Percentiles rank a stretch among this genome's conserved stretches.
Evolutionary conservation across 139 green algal genomes (phyloP).

Genomic region (Auxenochlorella pyrenoidosa): DNA sequence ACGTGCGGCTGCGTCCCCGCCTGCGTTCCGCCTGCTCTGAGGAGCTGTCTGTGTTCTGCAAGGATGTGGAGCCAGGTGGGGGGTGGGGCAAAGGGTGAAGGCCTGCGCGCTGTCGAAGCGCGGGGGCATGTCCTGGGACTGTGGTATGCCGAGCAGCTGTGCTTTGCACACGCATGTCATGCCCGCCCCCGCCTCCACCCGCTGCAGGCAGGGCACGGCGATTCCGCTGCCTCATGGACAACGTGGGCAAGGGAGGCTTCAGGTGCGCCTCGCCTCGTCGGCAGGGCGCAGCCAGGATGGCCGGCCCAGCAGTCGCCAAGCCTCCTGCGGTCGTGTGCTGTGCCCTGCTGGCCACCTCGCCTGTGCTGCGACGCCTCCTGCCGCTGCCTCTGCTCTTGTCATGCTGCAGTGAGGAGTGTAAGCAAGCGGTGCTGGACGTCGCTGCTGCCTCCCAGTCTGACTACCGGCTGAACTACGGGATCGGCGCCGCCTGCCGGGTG

Average conservation of each 20-base stretch:
- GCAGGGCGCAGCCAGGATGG: too few relatives aligned
- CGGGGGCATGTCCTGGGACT: too few relatives aligned
- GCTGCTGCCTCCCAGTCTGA: slow-evolving; percentile 67
- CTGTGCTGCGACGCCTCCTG: too few relatives aligned
- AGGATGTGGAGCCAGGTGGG: slow-evolving; percentile 62
- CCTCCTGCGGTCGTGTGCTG: not conserved
- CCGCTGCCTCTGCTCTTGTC: too few relatives aligned
- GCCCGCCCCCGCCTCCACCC: not conserved
- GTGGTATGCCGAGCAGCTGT: not conserved
- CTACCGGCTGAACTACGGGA: slow-evolving; percentile 81
- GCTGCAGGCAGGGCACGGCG: slow-evolving; percentile 61
- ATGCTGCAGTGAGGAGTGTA: slow-evolving; percentile 49
- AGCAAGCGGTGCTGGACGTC: slow-evolving; percentile 55
- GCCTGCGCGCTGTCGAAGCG: slow-evolving; percentile 32
- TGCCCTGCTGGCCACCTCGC: too few relatives aligned
- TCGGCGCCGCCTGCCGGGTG: slow-evolving; percentile 69
- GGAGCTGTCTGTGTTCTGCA: slow-evolving; percentile 78
- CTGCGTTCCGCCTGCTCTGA: slow-evolving; percentile 77
- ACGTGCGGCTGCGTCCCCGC: slow-evolving; percentile 72
- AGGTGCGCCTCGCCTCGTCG: slow-evolving; percentile 5
- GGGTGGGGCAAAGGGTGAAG: slow-evolving; percentile 44
- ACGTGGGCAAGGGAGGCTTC: slow-evolving; percentile 80
- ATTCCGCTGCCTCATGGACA: slow-evolving; percentile 80
- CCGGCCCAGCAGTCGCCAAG: not conserved
- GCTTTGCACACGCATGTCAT: too few relatives aligned